Base-by-base conservation (phyloP, 108 stramenopile species). In the Schizochytrium sp. region DNA sequence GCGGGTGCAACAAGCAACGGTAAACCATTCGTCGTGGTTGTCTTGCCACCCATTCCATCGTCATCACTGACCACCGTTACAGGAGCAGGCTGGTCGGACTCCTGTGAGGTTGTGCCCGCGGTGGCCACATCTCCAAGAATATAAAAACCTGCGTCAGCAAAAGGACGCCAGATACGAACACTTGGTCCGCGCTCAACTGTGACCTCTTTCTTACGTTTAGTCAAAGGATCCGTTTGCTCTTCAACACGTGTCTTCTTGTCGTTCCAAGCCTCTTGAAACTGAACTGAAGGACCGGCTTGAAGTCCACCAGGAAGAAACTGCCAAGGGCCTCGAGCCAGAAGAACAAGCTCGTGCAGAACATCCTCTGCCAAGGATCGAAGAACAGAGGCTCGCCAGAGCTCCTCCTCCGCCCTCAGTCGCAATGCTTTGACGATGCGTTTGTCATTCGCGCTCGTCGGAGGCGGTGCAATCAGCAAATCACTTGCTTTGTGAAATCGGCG, bases 261-360 rank as follows among this genome's bases (percentile, higher is more conserved):
- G 28, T 49, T 17, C 76, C 76, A 83, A 10, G 55, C 55, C 15
- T 46, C 40, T 40, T 46, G 45, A 7, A 83, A 1, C 28, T 46
- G 45, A 53, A 47, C 15, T 38, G 76, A 83, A 47, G 76, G 76
- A 7, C 76, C 76, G 19, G 76, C 76, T 28, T 83, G 76, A 10
- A 83, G 28, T n/a, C 76, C 76, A 5, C 76, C 76, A 7, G 76
- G 76, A 17, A 83, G 28, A 40, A 83, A 83, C 1, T 83, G 76
- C 50, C 47, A 83, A 5, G 76, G 76, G 0, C 76, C 76, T 7
- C 76, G 47, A n/a, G 76, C 76, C 15, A 83, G 76, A 47, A 83
- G 76, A 49, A 83, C 76, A 10, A 83, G 76, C 76, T 83, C 76
- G 76, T 83, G 76, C 50, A 83, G 76, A 49, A 83, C 76, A 42